phyloP scores from a whole-genome alignment of 176 grass and related monocot genomes.

The Canna indica region DNA sequence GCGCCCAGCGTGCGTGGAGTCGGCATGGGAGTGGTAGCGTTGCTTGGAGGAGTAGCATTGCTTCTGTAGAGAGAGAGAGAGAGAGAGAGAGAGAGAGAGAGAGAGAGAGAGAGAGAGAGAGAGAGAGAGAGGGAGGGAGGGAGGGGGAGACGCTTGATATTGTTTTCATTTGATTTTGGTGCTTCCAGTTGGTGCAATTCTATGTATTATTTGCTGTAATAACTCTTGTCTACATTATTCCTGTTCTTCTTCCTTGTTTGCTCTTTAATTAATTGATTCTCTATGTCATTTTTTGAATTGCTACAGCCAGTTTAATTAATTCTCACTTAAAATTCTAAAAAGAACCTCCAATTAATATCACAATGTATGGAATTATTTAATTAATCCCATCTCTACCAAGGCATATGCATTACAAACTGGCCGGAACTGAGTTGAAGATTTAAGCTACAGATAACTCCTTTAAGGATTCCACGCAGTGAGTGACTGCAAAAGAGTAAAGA shows the following conservation, averaged over 20 bases:
- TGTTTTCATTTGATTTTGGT: constrained; percentile 3
- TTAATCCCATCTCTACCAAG: too few species aligned
- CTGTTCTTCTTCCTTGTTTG: neutral
- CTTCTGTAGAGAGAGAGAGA: constrained; percentile 15
- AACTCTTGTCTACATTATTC: neutral
- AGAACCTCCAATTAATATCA: too few species aligned
- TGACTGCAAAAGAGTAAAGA: too few species aligned
- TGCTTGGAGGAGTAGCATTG: constrained; percentile 20
- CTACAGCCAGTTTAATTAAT: too few species aligned
- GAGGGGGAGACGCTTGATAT: neutral
- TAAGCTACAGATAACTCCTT: too few species aligned
- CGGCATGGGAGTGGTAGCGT: constrained; percentile 8
- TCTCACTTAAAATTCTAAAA: too few species aligned
- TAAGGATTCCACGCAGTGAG: too few species aligned
- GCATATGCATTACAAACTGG: too few species aligned
- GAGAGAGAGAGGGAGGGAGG: neutral
- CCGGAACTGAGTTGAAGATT: too few species aligned
- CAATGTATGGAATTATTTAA: too few species aligned
- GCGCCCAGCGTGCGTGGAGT: constrained; percentile 8
- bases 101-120: neutral
- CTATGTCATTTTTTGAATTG: too few species aligned
- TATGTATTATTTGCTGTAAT: constrained; percentile 6
- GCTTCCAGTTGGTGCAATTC: neutral
- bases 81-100: neutral
- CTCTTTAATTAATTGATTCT: too few species aligned